Evolutionary conservation across 768 basidiomycete genomes (phyloP), one percentile per base, ranked within the genome.

Genomic region (Boletus reticuloceps): DNA sequence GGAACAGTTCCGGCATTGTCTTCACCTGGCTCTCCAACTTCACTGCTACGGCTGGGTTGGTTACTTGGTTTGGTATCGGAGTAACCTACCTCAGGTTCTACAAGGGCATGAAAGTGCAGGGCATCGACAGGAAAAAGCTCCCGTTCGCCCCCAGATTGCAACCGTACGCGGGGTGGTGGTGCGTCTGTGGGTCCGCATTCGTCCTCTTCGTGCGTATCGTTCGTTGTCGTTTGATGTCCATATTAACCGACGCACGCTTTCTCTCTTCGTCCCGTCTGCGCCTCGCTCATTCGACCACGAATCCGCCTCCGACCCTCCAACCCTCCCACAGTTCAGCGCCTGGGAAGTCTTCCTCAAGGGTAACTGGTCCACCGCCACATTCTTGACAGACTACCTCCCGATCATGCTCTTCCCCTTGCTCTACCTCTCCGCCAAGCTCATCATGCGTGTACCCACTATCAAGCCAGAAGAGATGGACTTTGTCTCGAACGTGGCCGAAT

Each of bases 51-150:
- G 63, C 73, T 2, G 79, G 79, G 13, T 54, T 80, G 31, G 56
- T 77, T 17, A 74, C 73, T 12, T 79, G 78, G 78, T 72, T 77
- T 40, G 71, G 75, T 16, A 79, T 80, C 62, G 60, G 67, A 0
- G 50, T 82, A 39, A 78, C 78, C 1, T 82, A 80, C 64, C 61
- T 82, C 47, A 71, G 77, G 40, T 81, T 81, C 66, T 68, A 67
- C 59, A 67, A 73, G 4, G 84, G 82, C 17, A 55, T 79, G 61
- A 72, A 72, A 45, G 68, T 60, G 0, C 85, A 85, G 49, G 82
- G 82, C 0, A 69, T 83, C 50, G 73, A 77, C 59, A 74, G 81
- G 37, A 54, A 38, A 3, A 72, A 65, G 1, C 74, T 86, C 5
- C 83, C 84, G 2, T 85, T 75, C 63, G 50, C 58, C 0, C 67